Percentiles rank a stretch among this genome's conserved stretches.
Conservation (phyloP, 352 stramenopile species). For the Phytophthora tubulina region DNA sequence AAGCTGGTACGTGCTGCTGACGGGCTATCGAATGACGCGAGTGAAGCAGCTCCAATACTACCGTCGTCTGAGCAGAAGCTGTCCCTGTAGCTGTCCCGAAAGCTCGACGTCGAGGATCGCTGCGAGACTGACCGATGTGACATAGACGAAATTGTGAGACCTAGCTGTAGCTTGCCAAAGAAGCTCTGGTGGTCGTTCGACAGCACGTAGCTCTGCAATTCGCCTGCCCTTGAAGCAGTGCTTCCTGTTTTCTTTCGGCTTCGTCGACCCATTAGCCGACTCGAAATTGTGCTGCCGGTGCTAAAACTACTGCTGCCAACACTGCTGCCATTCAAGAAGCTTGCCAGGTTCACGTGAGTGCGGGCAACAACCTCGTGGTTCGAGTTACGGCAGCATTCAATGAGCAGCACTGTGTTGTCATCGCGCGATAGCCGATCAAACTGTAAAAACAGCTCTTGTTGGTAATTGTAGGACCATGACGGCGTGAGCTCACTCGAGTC, state of each 20-base stretch:
- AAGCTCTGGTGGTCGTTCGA: slow-evolving; percentile 88
- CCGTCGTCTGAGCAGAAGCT: slow-evolving; percentile 50
- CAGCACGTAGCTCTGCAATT: slow-evolving; percentile 78
- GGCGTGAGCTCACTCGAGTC: slow-evolving; percentile 29
- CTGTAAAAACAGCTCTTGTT: slow-evolving; percentile 85
- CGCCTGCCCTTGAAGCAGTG: slow-evolving; percentile 31
- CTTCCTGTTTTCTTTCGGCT: slow-evolving; percentile 34
- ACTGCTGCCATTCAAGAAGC: slow-evolving; percentile 71
- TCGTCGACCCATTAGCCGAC: slow-evolving; percentile 38
- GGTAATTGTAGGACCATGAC: slow-evolving; percentile 75
- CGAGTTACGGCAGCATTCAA: slow-evolving; percentile 81
- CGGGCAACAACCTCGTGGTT: slow-evolving; percentile 84
- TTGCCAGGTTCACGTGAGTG: slow-evolving; percentile 86
- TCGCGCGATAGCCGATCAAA: slow-evolving; percentile 86
- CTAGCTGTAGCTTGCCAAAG: slow-evolving; percentile 81
- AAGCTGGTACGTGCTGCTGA: slow-evolving; percentile 41
- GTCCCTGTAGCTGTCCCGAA: slow-evolving; percentile 38
- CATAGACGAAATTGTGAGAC: slow-evolving; percentile 71
- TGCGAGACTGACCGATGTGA: slow-evolving; percentile 59
- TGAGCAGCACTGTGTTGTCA: slow-evolving; percentile 86
- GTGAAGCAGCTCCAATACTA: slow-evolving; percentile 23
- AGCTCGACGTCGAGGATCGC: slow-evolving; percentile 41
- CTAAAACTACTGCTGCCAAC: slow-evolving; percentile 17
- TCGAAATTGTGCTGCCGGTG: slow-evolving; percentile 31
- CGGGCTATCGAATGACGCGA: slow-evolving; percentile 33